phyloP scores from a whole-genome alignment of 768 basidiomycete species.

The Hortiboletus campestris region DNA sequence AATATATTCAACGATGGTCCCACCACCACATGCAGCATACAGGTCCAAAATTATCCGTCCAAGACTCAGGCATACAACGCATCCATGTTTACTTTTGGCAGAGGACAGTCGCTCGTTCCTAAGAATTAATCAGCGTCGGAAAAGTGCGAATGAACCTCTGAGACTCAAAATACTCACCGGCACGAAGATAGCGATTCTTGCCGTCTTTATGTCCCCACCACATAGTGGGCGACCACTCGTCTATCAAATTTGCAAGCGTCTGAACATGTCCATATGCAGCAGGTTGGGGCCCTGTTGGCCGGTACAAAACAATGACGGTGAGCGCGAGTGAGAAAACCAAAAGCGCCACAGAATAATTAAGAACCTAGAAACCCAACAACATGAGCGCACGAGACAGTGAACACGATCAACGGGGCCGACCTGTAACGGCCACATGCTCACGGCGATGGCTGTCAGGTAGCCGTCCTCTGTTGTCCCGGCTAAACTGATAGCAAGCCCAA shows the following conservation, averaged over 20 bases:
- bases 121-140: background rate
- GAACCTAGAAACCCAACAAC: slow-evolving; percentile 15
- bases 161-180: slow-evolving; percentile 18
- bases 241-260: slow-evolving; percentile 34
- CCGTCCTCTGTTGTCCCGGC: slow-evolving; percentile 10
- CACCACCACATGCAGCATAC: background rate
- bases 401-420: slow-evolving; percentile 1
- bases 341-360: slow-evolving; percentile 25
- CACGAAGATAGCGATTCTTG: slow-evolving; percentile 9
- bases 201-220: slow-evolving; percentile 30
- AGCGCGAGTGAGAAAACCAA: slow-evolving; percentile 22
- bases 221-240: slow-evolving; percentile 36
- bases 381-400: background rate
- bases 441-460: slow-evolving; percentile 12
- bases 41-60: background rate
- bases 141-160: background rate
- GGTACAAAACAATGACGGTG: slow-evolving; percentile 6
- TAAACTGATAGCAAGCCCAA: slow-evolving; percentile 28
- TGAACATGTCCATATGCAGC: slow-evolving; percentile 35
- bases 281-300: slow-evolving; percentile 27
- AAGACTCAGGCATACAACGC: slow-evolving; percentile 17
- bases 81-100: slow-evolving; percentile 21
- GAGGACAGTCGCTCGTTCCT: slow-evolving; percentile 27
- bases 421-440: slow-evolving; percentile 30
- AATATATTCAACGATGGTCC: background rate